Conservation (phyloP, 345 rosid species). For the Mangifera indica region DNA sequence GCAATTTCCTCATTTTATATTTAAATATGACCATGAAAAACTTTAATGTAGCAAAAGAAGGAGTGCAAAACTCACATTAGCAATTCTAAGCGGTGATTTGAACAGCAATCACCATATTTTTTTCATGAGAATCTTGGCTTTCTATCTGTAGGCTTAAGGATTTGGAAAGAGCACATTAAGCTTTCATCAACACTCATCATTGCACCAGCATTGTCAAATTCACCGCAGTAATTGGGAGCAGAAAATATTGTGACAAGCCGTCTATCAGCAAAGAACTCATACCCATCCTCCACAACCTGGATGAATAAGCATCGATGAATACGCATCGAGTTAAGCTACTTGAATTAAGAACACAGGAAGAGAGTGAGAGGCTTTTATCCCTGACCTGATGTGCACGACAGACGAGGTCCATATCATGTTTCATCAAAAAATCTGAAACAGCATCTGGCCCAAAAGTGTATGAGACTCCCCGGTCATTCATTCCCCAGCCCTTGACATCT, state of each 20-base stretch:
- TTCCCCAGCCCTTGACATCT: constrained; percentile 83
- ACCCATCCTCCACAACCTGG: constrained; percentile 94
- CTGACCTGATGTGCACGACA: constrained; percentile 94
- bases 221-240: constrained; percentile 93
- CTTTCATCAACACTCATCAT: constrained; percentile 96
- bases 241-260: constrained; percentile 87
- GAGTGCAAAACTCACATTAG: constrained; percentile 27
- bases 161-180: constrained; percentile 91
- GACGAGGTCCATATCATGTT: constrained; percentile 86
- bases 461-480: constrained; percentile 92
- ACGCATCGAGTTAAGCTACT: constrained; percentile 9
- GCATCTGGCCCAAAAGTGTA: constrained; percentile 81
- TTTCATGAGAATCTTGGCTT: constrained; percentile 43
- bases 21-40: not conserved
- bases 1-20: not conserved
- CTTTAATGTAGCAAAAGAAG: not conserved
- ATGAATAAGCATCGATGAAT: not conserved
- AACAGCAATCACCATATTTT: constrained; percentile 9
- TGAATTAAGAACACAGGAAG: not conserved
- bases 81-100: constrained; percentile 12
- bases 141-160: constrained; percentile 77
- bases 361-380: constrained; percentile 5
- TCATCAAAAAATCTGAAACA: constrained; percentile 65
- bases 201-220: constrained; percentile 91
- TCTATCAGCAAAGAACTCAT: constrained; percentile 86